Base-by-base conservation (phyloP, 768 basidiomycete genomes). In the Mycena capillaripes region DNA sequence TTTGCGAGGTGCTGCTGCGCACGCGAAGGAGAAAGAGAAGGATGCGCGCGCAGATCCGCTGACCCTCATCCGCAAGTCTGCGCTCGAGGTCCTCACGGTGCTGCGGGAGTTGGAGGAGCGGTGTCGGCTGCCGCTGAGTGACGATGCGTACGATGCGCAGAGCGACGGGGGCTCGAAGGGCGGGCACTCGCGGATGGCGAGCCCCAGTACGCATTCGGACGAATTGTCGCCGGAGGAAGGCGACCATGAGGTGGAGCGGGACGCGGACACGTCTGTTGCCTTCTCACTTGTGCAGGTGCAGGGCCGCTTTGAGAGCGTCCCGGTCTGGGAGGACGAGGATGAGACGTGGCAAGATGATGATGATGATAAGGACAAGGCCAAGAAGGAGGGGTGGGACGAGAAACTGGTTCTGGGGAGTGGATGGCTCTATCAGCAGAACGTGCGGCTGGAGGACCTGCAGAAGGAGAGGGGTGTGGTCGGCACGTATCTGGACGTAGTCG, bases 121-220 rank as follows among this genome's bases (percentile, higher is more conserved):
- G 11, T 89, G 89, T 44, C 89, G 97, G 4, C 79, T 97, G 4
- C 93, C 95, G 6, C 84, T 95, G 9, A 89, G 87, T 21, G 93
- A 96, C 78, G 93, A 95, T 52, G 93, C 90, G n/a, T 95, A 95
- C 76, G 94, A 95, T 76, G 92, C 88, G 11, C 90, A 92, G 80
- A 93, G 92, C 73, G 94, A 95, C 61, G 91, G 87, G 8, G 86
- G 83, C 30, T 83, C 83, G 71, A 80, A 80, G 78, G 79, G 80
- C 81, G 77, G 72, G 81, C 78, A 78, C 62, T 89, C 89, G 14
- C 86, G 85, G 25, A 82, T 84, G 36, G 77, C 84, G 29, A 89
- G 89, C 34, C 89, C 89, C 3, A 76, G 71, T 38, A 65, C 75
- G 52, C 69, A 73, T 4, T 64, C 77, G 0, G 79, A 81, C 57